Evolutionary conservation across 352 stramenopile genomes (phyloP), one percentile per base, ranked within the genome.

Genomic region (Phytophthora vignae): DNA sequence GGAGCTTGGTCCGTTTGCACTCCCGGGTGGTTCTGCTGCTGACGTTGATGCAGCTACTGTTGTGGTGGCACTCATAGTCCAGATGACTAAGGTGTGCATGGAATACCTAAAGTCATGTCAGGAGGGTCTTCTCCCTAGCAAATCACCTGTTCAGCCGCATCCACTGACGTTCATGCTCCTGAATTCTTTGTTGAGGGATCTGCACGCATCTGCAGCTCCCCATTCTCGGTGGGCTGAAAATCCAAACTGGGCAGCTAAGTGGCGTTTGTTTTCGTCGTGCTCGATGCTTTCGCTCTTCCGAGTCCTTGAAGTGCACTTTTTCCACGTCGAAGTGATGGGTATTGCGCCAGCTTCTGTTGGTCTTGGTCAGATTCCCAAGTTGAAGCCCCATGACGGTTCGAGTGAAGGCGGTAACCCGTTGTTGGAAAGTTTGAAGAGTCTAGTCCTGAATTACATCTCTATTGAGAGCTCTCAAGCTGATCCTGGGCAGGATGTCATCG

Each of bases 111-210:
- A 88, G 60, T 90, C 85, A 25, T 93, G 87, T 60, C 78, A 79
- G 22, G 84, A 85, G 21, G 84, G 85, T 21, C 67, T 93, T 40
- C 73, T 96, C 9, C 85, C 85, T 2, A 91, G 79, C 67, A 83
- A 73, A 55, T 90, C 75, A 54, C 70, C 83, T 31, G 77, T 97
- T 52, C 85, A 94, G 52, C 89, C 87, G 2, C 90, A 97, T 52
- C 91, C 90, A 11, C 73, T 97, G 44, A 93, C 85, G 5, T 97
- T 97, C 63, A 94, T 97, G 78, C 71, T 97, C 10, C 75, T 97
- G 59, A 94, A 96, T 61, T 95, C 90, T 15, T 73, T 97, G 59
- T 67, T 96, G 46, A 74, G 64, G 10, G 83, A 94, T 71, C 53
- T 96, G 29, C 69, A 84, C 22, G 60, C 44, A 17, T 71, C 65